phyloP scores from a whole-genome alignment of 305 asterid species.

The Rubia peregrina region DNA sequence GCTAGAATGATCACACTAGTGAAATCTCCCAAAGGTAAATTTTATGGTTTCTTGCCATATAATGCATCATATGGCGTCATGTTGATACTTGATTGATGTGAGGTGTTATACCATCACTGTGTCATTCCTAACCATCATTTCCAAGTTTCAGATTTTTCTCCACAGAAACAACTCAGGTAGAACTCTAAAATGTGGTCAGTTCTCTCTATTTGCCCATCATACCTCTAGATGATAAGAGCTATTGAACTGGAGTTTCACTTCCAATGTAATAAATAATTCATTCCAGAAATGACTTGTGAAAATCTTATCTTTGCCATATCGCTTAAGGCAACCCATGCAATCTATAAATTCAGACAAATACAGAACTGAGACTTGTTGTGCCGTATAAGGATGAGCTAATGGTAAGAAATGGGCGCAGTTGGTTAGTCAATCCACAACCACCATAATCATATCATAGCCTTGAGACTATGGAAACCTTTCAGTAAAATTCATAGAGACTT shows the following conservation, averaged over 20 bases:
- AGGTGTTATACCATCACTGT: background rate
- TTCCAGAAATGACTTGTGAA: no score
- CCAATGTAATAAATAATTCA: no score
- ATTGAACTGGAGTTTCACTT: no score
- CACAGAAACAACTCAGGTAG: background rate
- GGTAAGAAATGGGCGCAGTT: background rate
- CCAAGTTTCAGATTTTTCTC: background rate
- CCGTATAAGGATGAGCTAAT: no score
- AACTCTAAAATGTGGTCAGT: background rate
- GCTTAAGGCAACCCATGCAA: background rate
- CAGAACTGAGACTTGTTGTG: background rate
- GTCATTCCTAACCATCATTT: background rate
- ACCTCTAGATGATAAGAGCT: no score
- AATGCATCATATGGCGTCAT: background rate
- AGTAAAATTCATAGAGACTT: no score
- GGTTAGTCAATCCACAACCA: background rate
- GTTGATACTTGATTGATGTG: background rate
- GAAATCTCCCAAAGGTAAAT: background rate
- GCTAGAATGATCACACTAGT: no score
- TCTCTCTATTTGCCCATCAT: background rate
- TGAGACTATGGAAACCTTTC: background rate
- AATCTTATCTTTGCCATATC: slow-evolving; percentile 3
- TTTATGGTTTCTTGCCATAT: background rate
- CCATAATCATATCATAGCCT: background rate
- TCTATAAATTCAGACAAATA: background rate